Conservation (phyloP, 495 filamentous ascomycete genomes). For the Penicillium canescens region DNA sequence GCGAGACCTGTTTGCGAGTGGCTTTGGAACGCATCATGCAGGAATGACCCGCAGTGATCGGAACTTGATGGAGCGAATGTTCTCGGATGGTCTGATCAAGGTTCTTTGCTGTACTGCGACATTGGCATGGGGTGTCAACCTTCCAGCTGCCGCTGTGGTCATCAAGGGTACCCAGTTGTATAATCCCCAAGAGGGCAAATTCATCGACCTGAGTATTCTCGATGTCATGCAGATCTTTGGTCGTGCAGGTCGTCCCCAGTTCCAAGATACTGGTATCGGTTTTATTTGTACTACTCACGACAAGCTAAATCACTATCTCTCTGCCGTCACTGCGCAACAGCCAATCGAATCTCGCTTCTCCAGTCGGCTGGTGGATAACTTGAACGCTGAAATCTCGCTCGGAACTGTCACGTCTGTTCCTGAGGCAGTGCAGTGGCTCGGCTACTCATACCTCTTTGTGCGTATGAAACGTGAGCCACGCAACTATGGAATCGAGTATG, state of each 20-base stretch:
- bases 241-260: slow-evolving; percentile 95
- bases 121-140: slow-evolving; percentile 94
- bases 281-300: slow-evolving; percentile 96
- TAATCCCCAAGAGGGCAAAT: slow-evolving; percentile 93
- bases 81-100: slow-evolving; percentile 84
- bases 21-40: slow-evolving; percentile 93
- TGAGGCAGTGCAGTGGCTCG: slow-evolving; percentile 94
- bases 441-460: slow-evolving; percentile 96
- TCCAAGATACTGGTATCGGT: slow-evolving; percentile 92
- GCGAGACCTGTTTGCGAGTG: slow-evolving; percentile 83
- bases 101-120: slow-evolving; percentile 98
- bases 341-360: slow-evolving; percentile 96
- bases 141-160: slow-evolving; percentile 89
- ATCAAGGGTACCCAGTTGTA: slow-evolving; percentile 98
- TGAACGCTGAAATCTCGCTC: slow-evolving; percentile 93
- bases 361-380: slow-evolving; percentile 86
- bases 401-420: slow-evolving; percentile 94
- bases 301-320: slow-evolving; percentile 87
- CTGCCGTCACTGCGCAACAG: slow-evolving; percentile 90
- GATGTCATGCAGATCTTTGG: slow-evolving; percentile 99
- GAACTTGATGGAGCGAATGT: slow-evolving; percentile 90
- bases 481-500: slow-evolving; percentile 93
- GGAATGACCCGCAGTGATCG: slow-evolving; percentile 91
- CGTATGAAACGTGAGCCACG: slow-evolving; percentile 91
- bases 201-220: slow-evolving; percentile 93